Conservation (phyloP, 2,329 filamentous ascomycete species). For the Truncatella angustata region DNA sequence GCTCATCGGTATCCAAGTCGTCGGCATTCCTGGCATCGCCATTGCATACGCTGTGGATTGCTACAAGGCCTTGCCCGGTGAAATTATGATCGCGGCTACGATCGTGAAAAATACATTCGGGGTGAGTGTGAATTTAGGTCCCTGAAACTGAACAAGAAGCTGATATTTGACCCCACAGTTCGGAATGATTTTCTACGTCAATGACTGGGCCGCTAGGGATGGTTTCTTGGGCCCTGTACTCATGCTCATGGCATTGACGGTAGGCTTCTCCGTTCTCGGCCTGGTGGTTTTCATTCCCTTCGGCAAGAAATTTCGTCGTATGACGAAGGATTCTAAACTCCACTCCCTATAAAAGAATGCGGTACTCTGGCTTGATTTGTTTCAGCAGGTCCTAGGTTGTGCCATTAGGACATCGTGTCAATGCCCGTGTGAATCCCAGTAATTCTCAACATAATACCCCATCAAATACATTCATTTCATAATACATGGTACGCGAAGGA, state of each 20-base stretch:
- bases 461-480: too few relatives aligned
- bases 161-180: slow-evolving; percentile 21
- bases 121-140: slow-evolving; percentile 24
- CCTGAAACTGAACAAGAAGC: too few relatives aligned
- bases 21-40: slow-evolving; percentile 56
- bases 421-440: too few relatives aligned
- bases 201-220: slow-evolving; percentile 22
- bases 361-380: neutral
- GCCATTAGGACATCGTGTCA: too few relatives aligned
- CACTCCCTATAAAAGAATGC: slow-evolving; percentile 20
- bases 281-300: slow-evolving; percentile 25
- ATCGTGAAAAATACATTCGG: slow-evolving; percentile 59
- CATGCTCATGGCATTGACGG: slow-evolving; percentile 25
- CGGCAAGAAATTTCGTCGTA: slow-evolving; percentile 28
- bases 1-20: slow-evolving; percentile 26
- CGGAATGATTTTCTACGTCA: slow-evolving; percentile 29
- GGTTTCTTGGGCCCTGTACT: slow-evolving; percentile 26
- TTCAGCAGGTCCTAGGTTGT: neutral
- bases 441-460: too few relatives aligned
- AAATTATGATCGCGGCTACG: slow-evolving; percentile 59
- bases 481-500: too few relatives aligned
- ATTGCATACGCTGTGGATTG: slow-evolving; percentile 58
- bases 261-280: slow-evolving; percentile 23
- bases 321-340: slow-evolving; percentile 28
- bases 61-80: slow-evolving; percentile 61